A percentile compares a stretch with the other conserved stretches of the same genome.
Evolutionary conservation across 2,329 filamentous ascomycete species (phyloP).

Genomic region (Rhynchosporium graminicola): DNA sequence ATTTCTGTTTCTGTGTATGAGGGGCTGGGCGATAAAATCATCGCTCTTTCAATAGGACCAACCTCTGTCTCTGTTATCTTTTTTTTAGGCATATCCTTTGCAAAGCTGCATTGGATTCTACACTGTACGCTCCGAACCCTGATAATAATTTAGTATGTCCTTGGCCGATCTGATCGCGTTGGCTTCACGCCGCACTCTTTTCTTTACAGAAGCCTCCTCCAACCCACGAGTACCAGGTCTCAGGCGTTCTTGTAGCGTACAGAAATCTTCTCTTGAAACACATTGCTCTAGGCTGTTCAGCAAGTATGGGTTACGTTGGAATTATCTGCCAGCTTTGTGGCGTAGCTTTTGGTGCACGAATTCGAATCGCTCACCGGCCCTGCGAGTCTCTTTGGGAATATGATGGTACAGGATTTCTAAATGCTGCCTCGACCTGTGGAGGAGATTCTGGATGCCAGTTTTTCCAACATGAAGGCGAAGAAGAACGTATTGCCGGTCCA

Average conservation of each 20-base stretch:
- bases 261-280: too few relatives aligned
- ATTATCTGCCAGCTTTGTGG: constrained; percentile 5
- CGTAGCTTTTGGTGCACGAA: neutral
- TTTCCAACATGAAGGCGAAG: neutral
- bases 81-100: too few relatives aligned
- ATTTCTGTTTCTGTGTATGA: too few relatives aligned
- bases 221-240: too few relatives aligned
- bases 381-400: neutral
- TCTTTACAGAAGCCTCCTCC: neutral
- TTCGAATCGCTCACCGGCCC: constrained; percentile 4
- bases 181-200: neutral
- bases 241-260: too few relatives aligned
- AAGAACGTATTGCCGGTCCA: neutral
- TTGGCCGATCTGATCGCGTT: neutral
- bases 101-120: too few relatives aligned
- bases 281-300: neutral
- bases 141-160: neutral
- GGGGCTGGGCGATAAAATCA: too few relatives aligned
- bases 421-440: neutral
- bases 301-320: neutral
- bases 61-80: too few relatives aligned
- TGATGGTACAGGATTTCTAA: neutral
- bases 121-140: too few relatives aligned
- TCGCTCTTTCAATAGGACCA: too few relatives aligned
- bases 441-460: constrained; percentile 10